Evolutionary conservation across 257 asterid genomes (phyloP).

Genomic region (Primulina tabacum): DNA sequence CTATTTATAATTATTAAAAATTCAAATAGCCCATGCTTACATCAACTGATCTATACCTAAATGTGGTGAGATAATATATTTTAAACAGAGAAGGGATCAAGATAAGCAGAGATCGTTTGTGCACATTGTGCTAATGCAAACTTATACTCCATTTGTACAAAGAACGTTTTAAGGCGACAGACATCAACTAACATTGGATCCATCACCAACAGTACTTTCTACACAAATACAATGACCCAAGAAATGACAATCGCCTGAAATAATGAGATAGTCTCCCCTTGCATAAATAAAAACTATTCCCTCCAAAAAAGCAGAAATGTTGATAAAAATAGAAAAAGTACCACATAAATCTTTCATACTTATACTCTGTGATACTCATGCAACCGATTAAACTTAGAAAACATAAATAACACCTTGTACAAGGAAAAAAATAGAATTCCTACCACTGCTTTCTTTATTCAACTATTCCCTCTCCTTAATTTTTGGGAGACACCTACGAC

Average conservation of each 20-base stretch:
- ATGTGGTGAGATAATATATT: neutral
- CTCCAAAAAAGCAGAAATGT: neutral
- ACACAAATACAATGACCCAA: neutral
- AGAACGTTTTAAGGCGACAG: no score
- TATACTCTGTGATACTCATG: no score
- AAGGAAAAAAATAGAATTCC: conserved; percentile 6
- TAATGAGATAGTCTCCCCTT: neutral
- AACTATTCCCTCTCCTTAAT: conserved; percentile 4
- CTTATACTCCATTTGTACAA: no score
- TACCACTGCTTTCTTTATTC: neutral
- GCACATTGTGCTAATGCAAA: no score
- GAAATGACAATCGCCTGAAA: neutral
- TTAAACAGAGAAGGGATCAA: no score
- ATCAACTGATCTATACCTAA: neutral
- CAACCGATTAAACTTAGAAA: neutral
- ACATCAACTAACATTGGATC: neutral
- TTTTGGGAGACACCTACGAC: neutral
- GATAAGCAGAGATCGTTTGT: no score
- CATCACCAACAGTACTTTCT: neutral
- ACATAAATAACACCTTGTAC: neutral
- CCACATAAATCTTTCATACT: no score
- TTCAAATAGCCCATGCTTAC: no score
- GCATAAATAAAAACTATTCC: neutral
- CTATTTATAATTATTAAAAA: no score
- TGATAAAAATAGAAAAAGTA: neutral